phyloP scores from a whole-genome alignment of 2,329 filamentous ascomycete species.

The Mariannaea sp. region DNA sequence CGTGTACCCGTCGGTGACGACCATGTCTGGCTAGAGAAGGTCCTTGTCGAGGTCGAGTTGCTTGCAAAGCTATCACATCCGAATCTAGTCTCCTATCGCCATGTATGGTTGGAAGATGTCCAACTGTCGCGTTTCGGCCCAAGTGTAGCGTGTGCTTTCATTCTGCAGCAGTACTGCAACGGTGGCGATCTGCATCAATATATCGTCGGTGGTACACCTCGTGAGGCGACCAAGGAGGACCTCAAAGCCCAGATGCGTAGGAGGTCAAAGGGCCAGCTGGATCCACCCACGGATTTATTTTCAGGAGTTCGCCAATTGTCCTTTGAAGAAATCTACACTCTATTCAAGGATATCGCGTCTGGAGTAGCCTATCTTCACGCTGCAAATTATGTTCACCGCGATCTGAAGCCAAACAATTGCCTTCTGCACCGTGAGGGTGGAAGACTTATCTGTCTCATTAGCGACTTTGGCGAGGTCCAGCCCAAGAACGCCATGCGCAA shows the following conservation, averaged over 20 bases:
- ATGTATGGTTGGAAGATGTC: slow-evolving; percentile 94
- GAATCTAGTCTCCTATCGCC: slow-evolving; percentile 94
- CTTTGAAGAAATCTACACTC: slow-evolving; percentile 94
- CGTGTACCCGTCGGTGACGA: slow-evolving; percentile 94
- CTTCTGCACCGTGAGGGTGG: slow-evolving; percentile 78
- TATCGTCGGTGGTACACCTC: slow-evolving; percentile 70
- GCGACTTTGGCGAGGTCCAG: slow-evolving; percentile 97
- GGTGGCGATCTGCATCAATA: slow-evolving; percentile 88
- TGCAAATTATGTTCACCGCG: slow-evolving; percentile 93
- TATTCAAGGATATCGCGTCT: slow-evolving; percentile 94
- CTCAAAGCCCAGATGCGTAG: slow-evolving; percentile 87
- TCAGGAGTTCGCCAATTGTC: slow-evolving; percentile 53
- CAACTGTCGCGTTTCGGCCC: slow-evolving; percentile 85
- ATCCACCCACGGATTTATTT: slow-evolving; percentile 60
- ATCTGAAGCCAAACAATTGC: slow-evolving; percentile 96
- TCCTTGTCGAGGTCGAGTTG: slow-evolving; percentile 90
- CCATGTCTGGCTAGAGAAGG: slow-evolving; percentile 92
- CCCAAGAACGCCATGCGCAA: slow-evolving; percentile 78
- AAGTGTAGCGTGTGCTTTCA: slow-evolving; percentile 92
- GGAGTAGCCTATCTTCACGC: slow-evolving; percentile 88
- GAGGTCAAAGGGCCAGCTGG: slow-evolving; percentile 76
- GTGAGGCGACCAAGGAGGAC: slow-evolving; percentile 75
- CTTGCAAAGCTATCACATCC: slow-evolving; percentile 90
- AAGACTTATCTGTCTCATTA: slow-evolving; percentile 81
- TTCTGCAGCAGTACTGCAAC: slow-evolving; percentile 97